phyloP scores from a whole-genome alignment of 208 protist genomes.

The Leishmania mexicana region DNA sequence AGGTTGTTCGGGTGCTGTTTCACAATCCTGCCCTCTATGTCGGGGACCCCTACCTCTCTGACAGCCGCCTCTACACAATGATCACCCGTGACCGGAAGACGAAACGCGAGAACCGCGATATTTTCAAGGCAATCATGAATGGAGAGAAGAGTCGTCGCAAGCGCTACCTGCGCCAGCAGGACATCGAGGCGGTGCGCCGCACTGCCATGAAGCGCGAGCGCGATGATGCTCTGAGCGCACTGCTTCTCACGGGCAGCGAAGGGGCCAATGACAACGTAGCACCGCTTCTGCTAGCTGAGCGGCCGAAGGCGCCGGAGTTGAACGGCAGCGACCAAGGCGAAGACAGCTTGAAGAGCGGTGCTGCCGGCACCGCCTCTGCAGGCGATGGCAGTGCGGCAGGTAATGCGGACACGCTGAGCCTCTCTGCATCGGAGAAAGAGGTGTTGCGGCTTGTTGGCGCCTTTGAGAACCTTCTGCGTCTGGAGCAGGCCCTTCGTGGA shows the following conservation, averaged over 20 bases:
- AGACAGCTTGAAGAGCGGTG: too few species aligned
- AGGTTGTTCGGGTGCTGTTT: conserved; percentile 83
- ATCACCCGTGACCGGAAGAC: conserved; percentile 87
- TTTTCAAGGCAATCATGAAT: conserved; percentile 84
- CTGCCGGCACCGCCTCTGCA: conserved; percentile 2
- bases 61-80: conserved; percentile 91
- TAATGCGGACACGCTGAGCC: not conserved
- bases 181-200: conserved; percentile 63
- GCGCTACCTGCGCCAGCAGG: conserved; percentile 69
- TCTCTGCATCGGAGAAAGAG: conserved; percentile 39
- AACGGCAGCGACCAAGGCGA: not conserved
- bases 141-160: conserved; percentile 78
- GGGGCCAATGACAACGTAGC: not conserved
- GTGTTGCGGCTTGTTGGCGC: conserved; percentile 71
- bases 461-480: conserved; percentile 82
- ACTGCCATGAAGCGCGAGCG: conserved; percentile 91
- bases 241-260: conserved; percentile 40
- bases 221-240: conserved; percentile 70
- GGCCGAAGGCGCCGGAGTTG: not conserved
- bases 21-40: conserved; percentile 81
- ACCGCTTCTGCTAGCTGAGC: conserved; percentile 13
- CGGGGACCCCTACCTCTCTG: conserved; percentile 74
- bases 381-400: not conserved
- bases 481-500: conserved; percentile 42
- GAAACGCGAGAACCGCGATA: conserved; percentile 73